Percentiles rank a stretch among this genome's conserved stretches.
These are phyloP conservation scores for Obelidium mucronatum DNA, from an alignment of 192 early-diverging fungal genomes.

Conservation along the genomic window DNA sequence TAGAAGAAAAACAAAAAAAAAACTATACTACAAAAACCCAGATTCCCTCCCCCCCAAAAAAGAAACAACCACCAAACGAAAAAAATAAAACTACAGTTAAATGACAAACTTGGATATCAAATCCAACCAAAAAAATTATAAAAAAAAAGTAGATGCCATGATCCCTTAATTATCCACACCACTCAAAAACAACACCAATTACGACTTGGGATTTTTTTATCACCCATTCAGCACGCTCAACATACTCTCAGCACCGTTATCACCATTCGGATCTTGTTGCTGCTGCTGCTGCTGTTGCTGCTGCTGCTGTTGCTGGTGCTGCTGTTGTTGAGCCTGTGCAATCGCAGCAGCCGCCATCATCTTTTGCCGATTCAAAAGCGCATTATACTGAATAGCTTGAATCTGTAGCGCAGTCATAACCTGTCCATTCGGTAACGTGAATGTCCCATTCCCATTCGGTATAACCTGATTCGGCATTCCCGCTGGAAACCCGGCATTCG, in stretches of 20 bases:
- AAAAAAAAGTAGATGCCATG: too few species aligned
- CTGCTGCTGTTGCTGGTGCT: constrained; percentile 14
- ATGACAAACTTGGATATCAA: background rate
- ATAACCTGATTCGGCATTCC: background rate
- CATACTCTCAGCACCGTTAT: background rate
- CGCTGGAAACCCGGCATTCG: background rate
- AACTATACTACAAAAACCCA: background rate
- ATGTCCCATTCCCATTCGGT: background rate
- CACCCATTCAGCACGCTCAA: constrained; percentile 13
- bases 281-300: constrained; percentile 18
- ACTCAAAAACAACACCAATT: too few species aligned
- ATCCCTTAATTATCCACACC: too few species aligned
- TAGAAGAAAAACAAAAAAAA: too few species aligned
- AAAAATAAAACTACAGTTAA: background rate
- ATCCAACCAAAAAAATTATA: background rate
- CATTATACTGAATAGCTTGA: background rate
- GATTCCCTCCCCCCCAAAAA: background rate
- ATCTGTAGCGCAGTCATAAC: background rate
- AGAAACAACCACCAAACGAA: background rate
- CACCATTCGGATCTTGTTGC: background rate
- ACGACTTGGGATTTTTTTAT: too few species aligned
- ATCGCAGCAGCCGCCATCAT: background rate
- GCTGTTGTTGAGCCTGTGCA: background rate
- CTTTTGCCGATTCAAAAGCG: background rate
- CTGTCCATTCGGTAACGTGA: constrained; percentile 13